These are phyloP conservation scores for Nasturtium officinale DNA, from an alignment of 345 rosid genomes.

Conservation along the genomic window DNA sequence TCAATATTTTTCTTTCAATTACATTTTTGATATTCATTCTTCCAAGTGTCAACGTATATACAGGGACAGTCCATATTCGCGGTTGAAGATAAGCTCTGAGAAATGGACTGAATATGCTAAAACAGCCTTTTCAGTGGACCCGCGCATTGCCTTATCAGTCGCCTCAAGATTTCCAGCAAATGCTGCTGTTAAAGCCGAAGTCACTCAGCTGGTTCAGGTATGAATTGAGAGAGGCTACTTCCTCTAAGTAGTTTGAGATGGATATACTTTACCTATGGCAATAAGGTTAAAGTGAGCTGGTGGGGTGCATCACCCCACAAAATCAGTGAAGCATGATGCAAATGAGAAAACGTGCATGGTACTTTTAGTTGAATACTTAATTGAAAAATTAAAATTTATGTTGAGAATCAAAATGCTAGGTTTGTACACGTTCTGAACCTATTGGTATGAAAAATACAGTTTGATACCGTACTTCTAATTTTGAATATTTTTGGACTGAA, in stretches of 20 bases:
- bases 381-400: neutral
- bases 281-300: conserved; percentile 2
- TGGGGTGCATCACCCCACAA: conserved; percentile 2
- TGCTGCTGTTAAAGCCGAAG: conserved; percentile 70
- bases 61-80: conserved; percentile 67
- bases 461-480: conserved; percentile 14
- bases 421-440: conserved; percentile 25
- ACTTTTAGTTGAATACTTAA: conserved; percentile 5
- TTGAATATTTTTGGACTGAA: conserved; percentile 30
- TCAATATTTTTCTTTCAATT: conserved; percentile 7
- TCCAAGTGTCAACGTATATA: conserved; percentile 37
- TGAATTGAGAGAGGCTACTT: conserved; percentile 14
- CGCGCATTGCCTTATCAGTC: conserved; percentile 77
- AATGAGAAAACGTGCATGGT: conserved; percentile 2
- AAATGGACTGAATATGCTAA: conserved; percentile 88
- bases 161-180: conserved; percentile 86
- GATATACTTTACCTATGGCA: neutral
- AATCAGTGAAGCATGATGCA: conserved; percentile 24
- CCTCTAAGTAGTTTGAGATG: conserved; percentile 14
- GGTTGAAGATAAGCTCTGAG: conserved; percentile 74
- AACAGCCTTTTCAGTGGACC: conserved; percentile 91
- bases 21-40: conserved; percentile 26
- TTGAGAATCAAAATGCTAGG: conserved; percentile 23
- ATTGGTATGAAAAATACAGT: conserved; percentile 15
- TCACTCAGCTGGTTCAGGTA: conserved; percentile 93